phyloP scores from a whole-genome alignment of 2,329 filamentous ascomycete genomes.

The Curvularia sp. region DNA sequence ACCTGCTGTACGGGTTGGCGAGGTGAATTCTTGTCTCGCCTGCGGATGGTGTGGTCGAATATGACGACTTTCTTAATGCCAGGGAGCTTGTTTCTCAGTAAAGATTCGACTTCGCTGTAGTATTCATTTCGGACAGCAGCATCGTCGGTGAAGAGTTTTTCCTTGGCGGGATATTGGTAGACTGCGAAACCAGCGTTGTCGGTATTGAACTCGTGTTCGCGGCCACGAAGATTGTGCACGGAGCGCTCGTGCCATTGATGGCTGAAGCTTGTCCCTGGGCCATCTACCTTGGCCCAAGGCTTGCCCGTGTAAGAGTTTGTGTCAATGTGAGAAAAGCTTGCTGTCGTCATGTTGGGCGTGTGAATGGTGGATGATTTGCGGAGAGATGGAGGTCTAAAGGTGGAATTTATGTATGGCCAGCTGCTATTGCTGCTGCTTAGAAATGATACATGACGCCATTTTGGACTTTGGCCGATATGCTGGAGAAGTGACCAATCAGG shows the following conservation, averaged over 20 bases:
- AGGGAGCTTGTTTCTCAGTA: constrained; percentile 63
- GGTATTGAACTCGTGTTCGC: constrained; percentile 60
- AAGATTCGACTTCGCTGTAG: constrained; percentile 67
- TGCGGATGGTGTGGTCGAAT: constrained; percentile 76
- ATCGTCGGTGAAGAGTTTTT: constrained; percentile 65
- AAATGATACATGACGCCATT: constrained; percentile 38
- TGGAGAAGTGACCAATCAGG: constrained; percentile 27
- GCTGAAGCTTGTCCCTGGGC: constrained; percentile 62
- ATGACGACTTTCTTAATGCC: constrained; percentile 69
- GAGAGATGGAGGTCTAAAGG: background rate
- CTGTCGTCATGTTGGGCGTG: constrained; percentile 62
- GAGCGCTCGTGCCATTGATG: constrained; percentile 56
- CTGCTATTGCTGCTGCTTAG: constrained; percentile 34
- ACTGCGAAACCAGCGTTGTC: constrained; percentile 68
- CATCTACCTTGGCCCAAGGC: constrained; percentile 72
- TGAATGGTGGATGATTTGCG: background rate
- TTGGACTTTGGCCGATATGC: constrained; percentile 20
- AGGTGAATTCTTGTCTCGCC: constrained; percentile 61
- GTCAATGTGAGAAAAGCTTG: constrained; percentile 68
- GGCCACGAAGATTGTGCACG: constrained; percentile 64
- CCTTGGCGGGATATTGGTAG: constrained; percentile 60
- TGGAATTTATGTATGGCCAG: constrained; percentile 20
- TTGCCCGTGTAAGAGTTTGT: constrained; percentile 59
- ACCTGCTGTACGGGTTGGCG: constrained; percentile 73
- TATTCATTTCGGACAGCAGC: constrained; percentile 63